Evolutionary conservation across 495 filamentous ascomycete species (phyloP), one percentile per base, ranked within the genome.

Genomic region (Parathielavia appendiculata): DNA sequence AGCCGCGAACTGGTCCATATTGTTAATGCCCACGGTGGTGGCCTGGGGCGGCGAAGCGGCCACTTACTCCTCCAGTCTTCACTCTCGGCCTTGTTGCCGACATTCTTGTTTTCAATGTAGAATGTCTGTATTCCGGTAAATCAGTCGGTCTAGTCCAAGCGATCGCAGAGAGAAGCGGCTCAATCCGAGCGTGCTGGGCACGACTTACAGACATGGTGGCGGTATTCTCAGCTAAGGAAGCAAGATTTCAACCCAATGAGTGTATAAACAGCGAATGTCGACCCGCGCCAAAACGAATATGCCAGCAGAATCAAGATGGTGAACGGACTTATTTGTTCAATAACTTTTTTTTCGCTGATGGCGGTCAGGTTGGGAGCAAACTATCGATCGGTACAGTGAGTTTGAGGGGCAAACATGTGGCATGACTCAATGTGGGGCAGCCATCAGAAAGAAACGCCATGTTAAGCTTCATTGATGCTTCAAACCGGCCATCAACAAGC

Each of bases 61-160:
- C 30, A 75, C 78, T 60, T 85, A 91, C 95, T 91, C 72, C 93
- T 80, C 81, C 91, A 96, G 70, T 98, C 91, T 70, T 98, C 92
- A 50, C 88, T 82, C 56, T 84, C 82, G 19, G 75, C 76, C 67
- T 81, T 84, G 74, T 96, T 89, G 61, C 93, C 93, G 54, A 97
- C 84, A 72, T 89, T 83, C 64, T 87, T 87, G 71, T 98, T 98
- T 61, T 89, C 83, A 63, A 93, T 89, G 78, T 87, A 92, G 83
- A 93, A 77, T 19, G 63, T 46, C 65, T 70, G 48, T 22, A 34
- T 11, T 1, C 13, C 41, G 7, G 56, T 57, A 23, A 56, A 62
- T 59, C 44, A 54, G 46, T 32, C 26, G 6, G 26, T 30, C 26
- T 30, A 6, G 19, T 19, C 19, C 22, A 9, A 12, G 43, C 8